A percentile compares a stretch with the other conserved stretches of the same genome.
phyloP scores from a whole-genome alignment of 2,329 filamentous ascomycete genomes.

The Sporothrix brunneoviolacea region DNA sequence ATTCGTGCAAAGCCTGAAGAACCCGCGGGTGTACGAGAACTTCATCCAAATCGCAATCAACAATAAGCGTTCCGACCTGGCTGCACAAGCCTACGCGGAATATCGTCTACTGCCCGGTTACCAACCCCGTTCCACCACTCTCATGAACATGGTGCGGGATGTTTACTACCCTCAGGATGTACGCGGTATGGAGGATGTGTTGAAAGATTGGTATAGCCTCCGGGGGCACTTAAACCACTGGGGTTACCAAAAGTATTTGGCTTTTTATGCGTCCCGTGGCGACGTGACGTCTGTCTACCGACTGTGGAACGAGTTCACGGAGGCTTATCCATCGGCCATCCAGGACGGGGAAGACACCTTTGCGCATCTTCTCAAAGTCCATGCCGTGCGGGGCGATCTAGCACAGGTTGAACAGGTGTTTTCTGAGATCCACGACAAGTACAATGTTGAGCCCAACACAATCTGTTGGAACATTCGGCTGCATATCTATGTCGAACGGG shows the following conservation, averaged over 20 bases:
- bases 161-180: constrained; percentile 31
- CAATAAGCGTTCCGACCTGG: constrained; percentile 25
- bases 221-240: constrained; percentile 35
- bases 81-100: constrained; percentile 37
- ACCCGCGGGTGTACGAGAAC: constrained; percentile 36
- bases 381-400: constrained; percentile 63
- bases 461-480: constrained; percentile 72
- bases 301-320: constrained; percentile 39
- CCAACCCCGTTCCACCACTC: constrained; percentile 31
- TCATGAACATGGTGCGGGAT: constrained; percentile 39
- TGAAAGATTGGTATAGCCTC: constrained; percentile 41
- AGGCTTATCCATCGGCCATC: constrained; percentile 24
- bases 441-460: constrained; percentile 49
- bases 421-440: constrained; percentile 49
- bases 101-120: constrained; percentile 38
- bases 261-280: constrained; percentile 41
- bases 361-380: constrained; percentile 60
- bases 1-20: constrained; percentile 35
- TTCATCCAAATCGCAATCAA: constrained; percentile 32
- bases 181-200: constrained; percentile 38
- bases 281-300: constrained; percentile 39
- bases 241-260: constrained; percentile 43
- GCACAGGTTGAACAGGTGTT: constrained; percentile 55
- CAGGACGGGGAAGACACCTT: constrained; percentile 32
- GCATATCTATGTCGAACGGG: constrained; percentile 58